Base-by-base conservation (phyloP, 306 rosid species). In the Sechiopsis laciniata region DNA sequence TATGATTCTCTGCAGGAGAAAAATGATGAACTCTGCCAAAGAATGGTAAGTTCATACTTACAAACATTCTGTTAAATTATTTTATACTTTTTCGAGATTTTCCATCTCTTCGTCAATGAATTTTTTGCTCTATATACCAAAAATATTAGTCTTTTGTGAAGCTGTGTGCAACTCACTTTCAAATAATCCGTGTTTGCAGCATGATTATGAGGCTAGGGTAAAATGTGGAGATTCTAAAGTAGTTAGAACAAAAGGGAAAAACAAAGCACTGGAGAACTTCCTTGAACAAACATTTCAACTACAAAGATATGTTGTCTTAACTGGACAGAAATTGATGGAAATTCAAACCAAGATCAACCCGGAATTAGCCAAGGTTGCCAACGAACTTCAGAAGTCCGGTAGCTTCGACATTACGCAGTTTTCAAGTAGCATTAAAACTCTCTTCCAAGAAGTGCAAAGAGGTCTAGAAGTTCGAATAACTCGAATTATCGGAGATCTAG, bases 211-310 rank as follows among this genome's bases (percentile, higher is more conserved):
- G 46, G 86, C 80, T 12, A 83, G 82, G 42, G 81, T 85, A 56
- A 82, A 80, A 8, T 74, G 61, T 3, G 85, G 89, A 79, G 91
- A 81, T 53, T 53, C 85, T 60, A 83, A 76, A 65, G 75, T 21
- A 20, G 80, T 88, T 72, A 90, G 86, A 82, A 62, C 86, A 63
- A 94, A 85, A 76, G 96, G 84, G 75, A 87, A 90, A 69, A 83
- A 88, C 32, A 86, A 83, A 71, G 83, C 86, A 58, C 78, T 93
- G 56, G 96, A 83, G 75, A 83, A 75, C 12, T 89, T 84, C 79
- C 91, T 94, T 48, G 97, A 88, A 19, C 96, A 90, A 76, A 90
- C 98, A 58, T 89, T 90, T 78, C 98, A 94, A 77, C 78, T 90
- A 29, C 98, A 94, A 77, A 94, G 98, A 72, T 86, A 91, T 79